Conservation (phyloP, 2,329 filamentous ascomycete genomes). For the Fusarium metavorans region DNA sequence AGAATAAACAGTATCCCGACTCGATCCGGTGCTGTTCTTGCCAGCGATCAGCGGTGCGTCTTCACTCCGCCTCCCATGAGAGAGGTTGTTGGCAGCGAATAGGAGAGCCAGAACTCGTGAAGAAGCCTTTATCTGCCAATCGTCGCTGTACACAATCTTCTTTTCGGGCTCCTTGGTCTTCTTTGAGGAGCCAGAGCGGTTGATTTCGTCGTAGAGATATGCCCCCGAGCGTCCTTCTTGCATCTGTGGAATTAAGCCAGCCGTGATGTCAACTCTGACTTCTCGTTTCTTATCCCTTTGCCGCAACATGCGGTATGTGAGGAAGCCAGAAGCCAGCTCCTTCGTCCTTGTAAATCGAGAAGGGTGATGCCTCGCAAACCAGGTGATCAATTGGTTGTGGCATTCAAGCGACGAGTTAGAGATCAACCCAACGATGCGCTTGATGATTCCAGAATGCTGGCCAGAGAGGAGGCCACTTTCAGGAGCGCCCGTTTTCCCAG, state of each 20-base stretch:
- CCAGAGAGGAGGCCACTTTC: constrained; percentile 64
- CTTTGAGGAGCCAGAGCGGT: constrained; percentile 62
- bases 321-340: constrained; percentile 81
- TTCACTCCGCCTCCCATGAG: constrained; percentile 52
- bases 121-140: constrained; percentile 90
- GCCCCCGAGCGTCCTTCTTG: constrained; percentile 74
- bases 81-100: constrained; percentile 81
- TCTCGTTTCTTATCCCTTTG: constrained; percentile 76
- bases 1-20: constrained; percentile 47
- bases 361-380: constrained; percentile 80
- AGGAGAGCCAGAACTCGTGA: constrained; percentile 83
- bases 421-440: constrained; percentile 83
- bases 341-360: constrained; percentile 78
- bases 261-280: constrained; percentile 70
- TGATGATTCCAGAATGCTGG: constrained; percentile 85
- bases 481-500: constrained; percentile 34
- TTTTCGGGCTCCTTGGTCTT: constrained; percentile 67
- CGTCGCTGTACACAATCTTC: constrained; percentile 77
- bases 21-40: constrained; percentile 42
- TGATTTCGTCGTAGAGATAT: constrained; percentile 83
- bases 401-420: constrained; percentile 81
- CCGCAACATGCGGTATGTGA: constrained; percentile 82
- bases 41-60: constrained; percentile 30
- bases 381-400: constrained; percentile 81
- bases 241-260: constrained; percentile 79